Base-by-base conservation (phyloP, 83 land plant species). In the Picea engelmannii region DNA sequence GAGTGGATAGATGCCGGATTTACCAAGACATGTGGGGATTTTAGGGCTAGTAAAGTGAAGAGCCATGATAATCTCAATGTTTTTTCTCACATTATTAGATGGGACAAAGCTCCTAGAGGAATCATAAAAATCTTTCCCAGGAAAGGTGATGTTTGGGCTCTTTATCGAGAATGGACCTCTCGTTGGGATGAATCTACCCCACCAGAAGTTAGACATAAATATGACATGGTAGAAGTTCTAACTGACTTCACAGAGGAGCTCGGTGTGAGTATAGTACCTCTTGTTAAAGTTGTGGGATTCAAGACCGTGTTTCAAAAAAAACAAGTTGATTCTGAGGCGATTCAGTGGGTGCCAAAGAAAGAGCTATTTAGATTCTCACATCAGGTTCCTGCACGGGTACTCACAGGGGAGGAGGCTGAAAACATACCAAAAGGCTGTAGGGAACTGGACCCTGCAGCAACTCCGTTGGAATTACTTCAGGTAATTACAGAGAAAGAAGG, bases 381-480 rank as follows among this genome's bases (percentile, higher is more conserved):
- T 84, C 90, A 84, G 77, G 91, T 95, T 11, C 96, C 98, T 61
- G 83, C 92, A n/a, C 65, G 81, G 64, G 76, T 87, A 79, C 90
- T 95, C 70, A 90, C 88, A 12, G 95, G 95, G 15, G 82, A 85
- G 66, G 96, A 94, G 82, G 90, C 80, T 66, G 69, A 63, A 5
- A 83, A 82, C 65, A 83, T 84, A 66, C 92, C 90, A 3, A 90
- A 92, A 76, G 95, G 92, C 76, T 90, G 93, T 78, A 73, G 88
- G 84, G 98, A 95, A 81, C 79, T 95, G 76, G 98, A 95, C 74
- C 95, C 98, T 20, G 96, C 96, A 12, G 91, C 96, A 13, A 87
- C 86, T 62, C 95, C 96, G 13, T 64, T 79, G 64, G 95, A 92
- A 49, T 86, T 94, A 52, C 91, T 94, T 74, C 88, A 91, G 82